These are phyloP conservation scores for Mucor racemosus DNA, from an alignment of 371 early-diverging fungal genomes.

Conservation along the genomic window DNA sequence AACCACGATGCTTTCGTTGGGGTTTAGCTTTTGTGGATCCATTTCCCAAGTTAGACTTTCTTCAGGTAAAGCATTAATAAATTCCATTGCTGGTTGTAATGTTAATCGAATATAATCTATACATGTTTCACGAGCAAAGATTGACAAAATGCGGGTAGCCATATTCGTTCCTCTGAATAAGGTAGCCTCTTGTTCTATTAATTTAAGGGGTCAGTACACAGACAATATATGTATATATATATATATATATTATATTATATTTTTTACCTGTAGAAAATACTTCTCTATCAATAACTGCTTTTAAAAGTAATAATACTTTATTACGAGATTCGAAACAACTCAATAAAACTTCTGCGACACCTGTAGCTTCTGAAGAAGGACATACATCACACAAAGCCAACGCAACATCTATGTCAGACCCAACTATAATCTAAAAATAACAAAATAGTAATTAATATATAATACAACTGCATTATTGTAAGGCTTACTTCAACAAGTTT, in stretches of 20 bases:
- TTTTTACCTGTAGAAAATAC: slow-evolving; percentile 69
- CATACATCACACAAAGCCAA: slow-evolving; percentile 85
- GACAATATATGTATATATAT: too few species aligned
- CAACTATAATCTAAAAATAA: slow-evolving; percentile 49
- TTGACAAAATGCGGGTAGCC: slow-evolving; percentile 80
- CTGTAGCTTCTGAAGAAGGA: slow-evolving; percentile 78
- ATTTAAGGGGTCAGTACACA: too few species aligned
- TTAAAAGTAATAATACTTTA: slow-evolving; percentile 68
- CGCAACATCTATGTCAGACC: slow-evolving; percentile 71
- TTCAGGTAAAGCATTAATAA: slow-evolving; percentile 38
- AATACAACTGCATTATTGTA: background rate
- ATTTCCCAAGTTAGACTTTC: slow-evolving; percentile 67
- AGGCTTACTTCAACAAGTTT: slow-evolving; percentile 65
- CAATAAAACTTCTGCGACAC: slow-evolving; percentile 74
- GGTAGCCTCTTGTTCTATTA: slow-evolving; percentile 66
- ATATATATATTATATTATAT: too few species aligned
- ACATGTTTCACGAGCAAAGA: slow-evolving; percentile 78
- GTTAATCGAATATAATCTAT: slow-evolving; percentile 76
- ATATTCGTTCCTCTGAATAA: slow-evolving; percentile 90
- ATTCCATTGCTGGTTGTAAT: slow-evolving; percentile 74
- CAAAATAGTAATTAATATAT: background rate
- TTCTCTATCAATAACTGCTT: slow-evolving; percentile 79
- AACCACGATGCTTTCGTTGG: slow-evolving; percentile 56
- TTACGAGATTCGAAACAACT: slow-evolving; percentile 77
- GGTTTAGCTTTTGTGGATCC: slow-evolving; percentile 76